Conservation (phyloP, 2,329 filamentous ascomycete genomes). For the Penicillium fuscoglaucum region DNA sequence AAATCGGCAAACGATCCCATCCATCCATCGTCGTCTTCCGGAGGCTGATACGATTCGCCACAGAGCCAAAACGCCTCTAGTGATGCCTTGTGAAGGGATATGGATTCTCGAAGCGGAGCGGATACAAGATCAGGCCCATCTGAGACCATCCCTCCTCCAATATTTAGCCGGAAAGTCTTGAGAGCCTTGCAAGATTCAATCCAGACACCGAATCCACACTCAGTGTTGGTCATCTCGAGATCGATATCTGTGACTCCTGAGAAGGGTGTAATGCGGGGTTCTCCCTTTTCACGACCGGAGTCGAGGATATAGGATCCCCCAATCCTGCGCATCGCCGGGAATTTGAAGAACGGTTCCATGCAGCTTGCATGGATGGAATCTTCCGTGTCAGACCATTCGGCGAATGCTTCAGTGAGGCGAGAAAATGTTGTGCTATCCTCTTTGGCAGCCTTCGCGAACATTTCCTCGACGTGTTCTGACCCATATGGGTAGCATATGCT, state of each 20-base stretch:
- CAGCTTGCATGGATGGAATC: background rate
- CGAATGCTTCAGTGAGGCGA: background rate
- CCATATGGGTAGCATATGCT: background rate
- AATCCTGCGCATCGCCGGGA: background rate
- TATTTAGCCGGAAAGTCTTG: background rate
- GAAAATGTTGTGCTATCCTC: background rate
- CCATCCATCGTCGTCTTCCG: background rate
- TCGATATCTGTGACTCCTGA: constrained; percentile 3
- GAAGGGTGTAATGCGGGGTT: background rate
- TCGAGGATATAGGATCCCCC: background rate
- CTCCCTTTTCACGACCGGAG: background rate
- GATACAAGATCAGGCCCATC: background rate
- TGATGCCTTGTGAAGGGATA: constrained; percentile 1
- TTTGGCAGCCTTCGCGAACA: background rate
- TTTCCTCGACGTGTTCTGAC: background rate
- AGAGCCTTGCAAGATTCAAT: constrained; percentile 3
- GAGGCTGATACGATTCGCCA: background rate
- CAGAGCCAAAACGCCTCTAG: background rate
- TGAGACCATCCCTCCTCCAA: background rate
- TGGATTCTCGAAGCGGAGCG: background rate
- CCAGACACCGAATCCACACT: constrained; percentile 2
- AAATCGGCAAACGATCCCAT: constrained; percentile 5
- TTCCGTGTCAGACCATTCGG: background rate
- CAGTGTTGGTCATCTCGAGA: background rate
- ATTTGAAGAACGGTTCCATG: constrained; percentile 6